Evolutionary conservation across 2,329 filamentous ascomycete genomes (phyloP).

Genomic region (Botrytis fragariae): DNA sequence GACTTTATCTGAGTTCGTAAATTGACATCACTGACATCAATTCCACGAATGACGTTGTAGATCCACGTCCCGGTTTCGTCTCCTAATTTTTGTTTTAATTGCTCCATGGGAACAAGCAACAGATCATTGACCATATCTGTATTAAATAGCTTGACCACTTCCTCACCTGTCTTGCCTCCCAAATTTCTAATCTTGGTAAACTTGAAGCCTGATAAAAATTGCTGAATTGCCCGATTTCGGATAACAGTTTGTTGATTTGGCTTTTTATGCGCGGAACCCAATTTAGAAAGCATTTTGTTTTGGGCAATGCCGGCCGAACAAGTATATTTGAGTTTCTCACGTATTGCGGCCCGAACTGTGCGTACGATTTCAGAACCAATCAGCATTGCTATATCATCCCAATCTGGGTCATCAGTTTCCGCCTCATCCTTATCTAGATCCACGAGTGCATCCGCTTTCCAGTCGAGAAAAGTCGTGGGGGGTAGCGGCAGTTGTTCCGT

Average conservation of each 20-base stretch:
- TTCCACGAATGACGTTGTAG: constrained; percentile 78
- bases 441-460: constrained; percentile 78
- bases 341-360: constrained; percentile 66
- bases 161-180: constrained; percentile 91
- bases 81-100: constrained; percentile 73
- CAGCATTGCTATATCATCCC: constrained; percentile 88
- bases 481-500: constrained; percentile 71
- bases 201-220: constrained; percentile 81
- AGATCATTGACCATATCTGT: constrained; percentile 79
- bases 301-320: constrained; percentile 85
- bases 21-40: constrained; percentile 86
- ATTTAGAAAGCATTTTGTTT: constrained; percentile 94
- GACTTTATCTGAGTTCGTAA: constrained; percentile 91
- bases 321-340: constrained; percentile 74
- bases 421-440: constrained; percentile 70
- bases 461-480: constrained; percentile 71
- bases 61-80: constrained; percentile 86
- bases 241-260: constrained; percentile 95
- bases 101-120: constrained; percentile 67
- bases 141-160: constrained; percentile 75
- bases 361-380: constrained; percentile 88
- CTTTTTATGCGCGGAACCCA: constrained; percentile 89
- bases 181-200: constrained; percentile 93
- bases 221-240: constrained; percentile 73
- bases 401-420: constrained; percentile 83